Percentiles rank a stretch among this genome's conserved stretches.
Conservation (phyloP, 352 stramenopile species). For the Blastocystis sp. region DNA sequence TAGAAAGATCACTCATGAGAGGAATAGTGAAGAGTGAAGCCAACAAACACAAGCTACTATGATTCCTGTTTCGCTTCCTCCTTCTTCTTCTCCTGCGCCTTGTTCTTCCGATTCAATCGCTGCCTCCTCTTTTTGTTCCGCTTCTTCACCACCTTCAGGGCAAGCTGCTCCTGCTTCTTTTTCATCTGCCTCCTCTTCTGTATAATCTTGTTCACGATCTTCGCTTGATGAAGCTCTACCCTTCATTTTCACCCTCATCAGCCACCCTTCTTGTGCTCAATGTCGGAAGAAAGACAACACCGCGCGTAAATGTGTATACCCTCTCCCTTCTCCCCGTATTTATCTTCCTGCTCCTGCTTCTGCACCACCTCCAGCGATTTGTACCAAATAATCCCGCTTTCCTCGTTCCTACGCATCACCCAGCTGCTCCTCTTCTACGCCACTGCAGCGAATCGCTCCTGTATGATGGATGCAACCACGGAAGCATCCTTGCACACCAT, state of each 20-base stretch:
- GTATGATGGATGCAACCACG: background rate
- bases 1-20: slow-evolving; percentile 13
- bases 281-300: slow-evolving; percentile 38
- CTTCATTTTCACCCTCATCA: background rate
- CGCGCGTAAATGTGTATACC: slow-evolving; percentile 23
- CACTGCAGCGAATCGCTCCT: slow-evolving; percentile 12
- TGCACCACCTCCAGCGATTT: background rate
- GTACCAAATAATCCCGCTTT: slow-evolving; percentile 59
- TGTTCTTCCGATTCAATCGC: slow-evolving; percentile 28
- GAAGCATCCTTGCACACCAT: slow-evolving; percentile 40
- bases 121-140: slow-evolving; percentile 2
- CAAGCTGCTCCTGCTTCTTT: slow-evolving; percentile 15
- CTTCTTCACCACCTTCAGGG: background rate
- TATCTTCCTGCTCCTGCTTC: slow-evolving; percentile 19
- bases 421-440: background rate
- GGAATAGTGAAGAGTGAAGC: background rate
- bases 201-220: slow-evolving; percentile 62
- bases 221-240: slow-evolving; percentile 44
- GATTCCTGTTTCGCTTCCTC: background rate
- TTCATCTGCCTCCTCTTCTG: slow-evolving; percentile 30
- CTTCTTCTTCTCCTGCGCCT: slow-evolving; percentile 1
- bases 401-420: slow-evolving; percentile 18
- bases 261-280: slow-evolving; percentile 18
- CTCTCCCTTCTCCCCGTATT: slow-evolving; percentile 57
- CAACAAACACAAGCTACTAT: slow-evolving; percentile 13